phyloP scores from a whole-genome alignment of 2,329 filamentous ascomycete species.

The Talaromyces sp. region DNA sequence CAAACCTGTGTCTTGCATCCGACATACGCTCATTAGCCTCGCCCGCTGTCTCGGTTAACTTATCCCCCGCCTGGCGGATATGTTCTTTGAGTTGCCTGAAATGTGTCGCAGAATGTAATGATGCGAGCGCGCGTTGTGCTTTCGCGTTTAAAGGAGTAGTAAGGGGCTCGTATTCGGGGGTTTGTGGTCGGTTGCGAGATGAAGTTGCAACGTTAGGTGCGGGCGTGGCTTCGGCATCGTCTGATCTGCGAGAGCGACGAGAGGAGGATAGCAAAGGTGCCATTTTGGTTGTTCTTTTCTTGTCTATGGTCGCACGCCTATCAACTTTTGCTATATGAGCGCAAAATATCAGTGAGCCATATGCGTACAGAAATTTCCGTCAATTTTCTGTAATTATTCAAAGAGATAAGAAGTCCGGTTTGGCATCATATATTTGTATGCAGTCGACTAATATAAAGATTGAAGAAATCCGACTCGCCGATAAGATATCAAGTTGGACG shows the following conservation, averaged over 20 bases:
- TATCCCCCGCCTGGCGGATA: conserved; percentile 44
- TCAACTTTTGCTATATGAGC: neutral
- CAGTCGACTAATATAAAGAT: neutral
- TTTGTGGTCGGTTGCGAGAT: conserved; percentile 7
- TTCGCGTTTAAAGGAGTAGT: conserved; percentile 49
- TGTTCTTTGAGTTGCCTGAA: conserved; percentile 49
- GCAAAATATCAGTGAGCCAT: neutral
- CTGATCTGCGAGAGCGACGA: conserved; percentile 5
- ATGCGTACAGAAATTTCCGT: too few species aligned
- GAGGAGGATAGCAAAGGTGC: conserved; percentile 2
- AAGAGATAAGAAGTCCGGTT: neutral
- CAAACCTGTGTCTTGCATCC: conserved; percentile 37
- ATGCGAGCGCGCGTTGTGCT: conserved; percentile 47
- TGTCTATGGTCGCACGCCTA: neutral
- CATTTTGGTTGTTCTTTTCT: conserved; percentile 10
- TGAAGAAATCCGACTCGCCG: neutral
- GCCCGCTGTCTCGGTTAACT: conserved; percentile 50
- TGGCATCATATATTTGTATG: neutral
- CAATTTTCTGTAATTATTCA: too few species aligned
- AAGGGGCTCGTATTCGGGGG: conserved; percentile 52
- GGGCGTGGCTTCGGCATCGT: neutral
- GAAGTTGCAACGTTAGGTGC: neutral
- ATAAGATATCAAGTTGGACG: neutral
- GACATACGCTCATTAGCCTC: conserved; percentile 56
- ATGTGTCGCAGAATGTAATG: conserved; percentile 43